phyloP scores from a whole-genome alignment of 148 eudicot genomes.

The Mesembryanthemum crystallinum region DNA sequence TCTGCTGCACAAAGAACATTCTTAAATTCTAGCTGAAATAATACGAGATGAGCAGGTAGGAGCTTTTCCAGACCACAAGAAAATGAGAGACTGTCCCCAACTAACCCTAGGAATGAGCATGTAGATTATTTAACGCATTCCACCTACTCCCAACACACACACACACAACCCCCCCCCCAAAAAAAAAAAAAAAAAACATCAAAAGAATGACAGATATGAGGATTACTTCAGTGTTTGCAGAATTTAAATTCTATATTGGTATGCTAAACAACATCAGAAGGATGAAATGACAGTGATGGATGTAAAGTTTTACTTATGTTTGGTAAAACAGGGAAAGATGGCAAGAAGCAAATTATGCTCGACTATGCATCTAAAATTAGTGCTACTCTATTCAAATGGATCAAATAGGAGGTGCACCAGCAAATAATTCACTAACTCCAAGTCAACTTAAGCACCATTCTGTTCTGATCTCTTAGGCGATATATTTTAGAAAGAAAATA shows the following conservation, averaged over 20 bases:
- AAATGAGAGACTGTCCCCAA: neutral
- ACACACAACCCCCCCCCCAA: too few species aligned
- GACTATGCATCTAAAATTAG: neutral
- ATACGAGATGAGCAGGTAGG: neutral
- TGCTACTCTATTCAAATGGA: neutral
- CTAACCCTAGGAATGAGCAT: neutral
- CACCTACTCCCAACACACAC: neutral
- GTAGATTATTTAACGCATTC: neutral
- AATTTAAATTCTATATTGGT: neutral
- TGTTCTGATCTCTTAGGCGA: neutral
- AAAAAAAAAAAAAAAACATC: neutral
- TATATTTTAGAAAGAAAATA: neutral
- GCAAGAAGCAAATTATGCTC: neutral
- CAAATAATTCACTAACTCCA: neutral
- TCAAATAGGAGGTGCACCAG: neutral
- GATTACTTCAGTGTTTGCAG: neutral
- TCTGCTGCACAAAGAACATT: too few species aligned
- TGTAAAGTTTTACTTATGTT: too few species aligned
- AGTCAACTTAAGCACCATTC: neutral
- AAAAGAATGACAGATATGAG: neutral
- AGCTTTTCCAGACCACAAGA: neutral
- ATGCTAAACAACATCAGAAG: neutral
- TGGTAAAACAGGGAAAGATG: neutral
- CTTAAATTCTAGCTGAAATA: too few species aligned
- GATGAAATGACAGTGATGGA: too few species aligned